phyloP scores from a whole-genome alignment of 495 filamentous ascomycete species.

The Neurospora sp. region DNA sequence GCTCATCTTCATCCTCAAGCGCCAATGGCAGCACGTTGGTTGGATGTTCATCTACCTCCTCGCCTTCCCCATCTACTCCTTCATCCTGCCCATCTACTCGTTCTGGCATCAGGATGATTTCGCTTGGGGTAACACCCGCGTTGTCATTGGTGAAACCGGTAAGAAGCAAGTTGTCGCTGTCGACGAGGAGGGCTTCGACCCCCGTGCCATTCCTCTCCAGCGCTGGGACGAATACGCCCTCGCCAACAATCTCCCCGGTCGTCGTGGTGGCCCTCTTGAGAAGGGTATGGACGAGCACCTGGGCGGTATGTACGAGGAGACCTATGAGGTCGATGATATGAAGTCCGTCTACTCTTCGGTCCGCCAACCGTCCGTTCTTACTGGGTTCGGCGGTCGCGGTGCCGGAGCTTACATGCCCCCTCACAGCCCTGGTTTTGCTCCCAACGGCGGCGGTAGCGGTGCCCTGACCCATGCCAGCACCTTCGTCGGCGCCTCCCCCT shows the following conservation, averaged over 20 bases:
- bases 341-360: conserved; percentile 92
- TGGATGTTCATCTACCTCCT: conserved; percentile 99
- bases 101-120: conserved; percentile 99
- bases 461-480: conserved; percentile 34
- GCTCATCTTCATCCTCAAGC: conserved; percentile 87
- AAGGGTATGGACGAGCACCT: conserved; percentile 41
- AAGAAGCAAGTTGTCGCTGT: conserved; percentile 79
- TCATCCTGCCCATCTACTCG: conserved; percentile 87
- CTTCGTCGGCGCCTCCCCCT: conserved; percentile 23
- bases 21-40: conserved; percentile 94
- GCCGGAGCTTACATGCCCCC: conserved; percentile 62
- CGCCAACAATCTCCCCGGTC: conserved; percentile 82
- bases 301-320: conserved; percentile 52
- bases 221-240: conserved; percentile 96
- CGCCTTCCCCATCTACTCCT: conserved; percentile 88
- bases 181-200: conserved; percentile 82
- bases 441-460: conserved; percentile 37
- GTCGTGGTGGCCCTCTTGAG: conserved; percentile 64
- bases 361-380: conserved; percentile 86
- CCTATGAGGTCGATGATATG: conserved; percentile 95
- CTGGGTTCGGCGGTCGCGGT: conserved; percentile 65
- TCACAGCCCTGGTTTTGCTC: conserved; percentile 52
- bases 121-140: conserved; percentile 94
- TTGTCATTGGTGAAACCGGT: conserved; percentile 90
- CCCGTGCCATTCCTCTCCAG: conserved; percentile 84